Percentiles rank a stretch among this genome's conserved stretches.
Conservation (phyloP, 2,329 filamentous ascomycete genomes). For the Hypoxylon sp. region DNA sequence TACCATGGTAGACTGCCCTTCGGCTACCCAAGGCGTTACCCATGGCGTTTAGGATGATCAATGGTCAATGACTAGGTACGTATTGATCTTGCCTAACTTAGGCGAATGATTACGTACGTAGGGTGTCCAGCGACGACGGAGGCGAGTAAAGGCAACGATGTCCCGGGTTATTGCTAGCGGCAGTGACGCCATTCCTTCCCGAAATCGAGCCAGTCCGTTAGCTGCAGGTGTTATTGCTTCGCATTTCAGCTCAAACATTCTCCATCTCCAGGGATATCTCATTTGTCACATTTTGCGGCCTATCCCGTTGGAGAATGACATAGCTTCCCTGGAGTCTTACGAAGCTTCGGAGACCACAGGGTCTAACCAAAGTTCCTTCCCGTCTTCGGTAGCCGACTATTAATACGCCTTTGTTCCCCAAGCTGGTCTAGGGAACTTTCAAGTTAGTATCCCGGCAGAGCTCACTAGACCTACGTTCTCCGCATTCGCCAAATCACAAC, state of each 20-base stretch:
- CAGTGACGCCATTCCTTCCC: conserved; percentile 18
- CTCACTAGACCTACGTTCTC: background rate
- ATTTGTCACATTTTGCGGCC: conserved; percentile 1
- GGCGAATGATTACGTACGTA: background rate
- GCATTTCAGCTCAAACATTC: background rate
- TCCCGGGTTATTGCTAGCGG: conserved; percentile 7
- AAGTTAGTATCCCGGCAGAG: background rate
- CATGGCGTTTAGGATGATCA: too few species aligned
- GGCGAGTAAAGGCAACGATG: conserved; percentile 8
- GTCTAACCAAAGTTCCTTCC: background rate
- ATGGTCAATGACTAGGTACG: too few species aligned
- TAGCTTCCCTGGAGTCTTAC: background rate
- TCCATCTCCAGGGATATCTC: background rate
- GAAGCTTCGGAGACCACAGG: background rate
- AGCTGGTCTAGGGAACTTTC: background rate
- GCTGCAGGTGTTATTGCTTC: background rate
- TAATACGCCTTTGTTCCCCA: conserved; percentile 6
- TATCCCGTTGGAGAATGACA: background rate
- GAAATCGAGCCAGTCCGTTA: conserved; percentile 3
- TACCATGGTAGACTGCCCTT: background rate
- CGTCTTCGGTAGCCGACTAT: background rate
- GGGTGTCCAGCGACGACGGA: background rate
- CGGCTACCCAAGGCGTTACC: background rate
- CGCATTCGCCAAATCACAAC: background rate
- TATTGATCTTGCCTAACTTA: background rate